Evolutionary conservation across 768 basidiomycete species (phyloP).

Genomic region (Sporobolomyces phaffii): DNA sequence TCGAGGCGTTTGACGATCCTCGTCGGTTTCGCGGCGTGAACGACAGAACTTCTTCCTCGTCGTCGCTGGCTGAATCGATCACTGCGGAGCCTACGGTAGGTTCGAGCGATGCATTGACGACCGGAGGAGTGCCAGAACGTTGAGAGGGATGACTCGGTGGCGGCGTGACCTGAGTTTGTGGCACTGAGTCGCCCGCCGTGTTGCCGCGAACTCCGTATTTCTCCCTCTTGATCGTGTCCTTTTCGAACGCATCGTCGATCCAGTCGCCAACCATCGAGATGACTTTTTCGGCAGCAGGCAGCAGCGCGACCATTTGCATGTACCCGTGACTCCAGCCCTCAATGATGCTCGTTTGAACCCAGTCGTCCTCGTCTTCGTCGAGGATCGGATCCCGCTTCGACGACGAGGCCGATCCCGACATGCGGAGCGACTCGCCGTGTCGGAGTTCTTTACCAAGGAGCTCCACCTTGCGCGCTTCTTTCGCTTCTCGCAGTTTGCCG

Average conservation of each 20-base stretch:
- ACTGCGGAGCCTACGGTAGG: background rate
- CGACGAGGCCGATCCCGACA: slow-evolving; percentile 17
- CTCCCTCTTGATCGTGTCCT: slow-evolving; percentile 32
- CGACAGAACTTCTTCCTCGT: slow-evolving; percentile 31
- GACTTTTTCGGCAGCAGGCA: slow-evolving; percentile 70
- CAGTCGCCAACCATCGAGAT: slow-evolving; percentile 81
- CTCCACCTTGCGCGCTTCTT: slow-evolving; percentile 70
- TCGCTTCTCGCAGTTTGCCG: slow-evolving; percentile 89
- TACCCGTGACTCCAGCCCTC: slow-evolving; percentile 97
- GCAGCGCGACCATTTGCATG: slow-evolving; percentile 84
- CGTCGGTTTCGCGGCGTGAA: slow-evolving; percentile 31
- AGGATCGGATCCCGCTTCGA: slow-evolving; percentile 46
- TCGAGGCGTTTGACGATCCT: slow-evolving; percentile 13
- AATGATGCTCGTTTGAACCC: slow-evolving; percentile 88
- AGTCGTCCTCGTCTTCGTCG: slow-evolving; percentile 77
- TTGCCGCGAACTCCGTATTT: background rate
- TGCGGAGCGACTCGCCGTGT: slow-evolving; percentile 37
- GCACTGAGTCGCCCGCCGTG: background rate
- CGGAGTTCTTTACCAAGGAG: slow-evolving; percentile 54
- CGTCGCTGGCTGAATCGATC: slow-evolving; percentile 4
- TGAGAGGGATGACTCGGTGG: background rate
- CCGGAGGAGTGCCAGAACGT: too few species aligned
- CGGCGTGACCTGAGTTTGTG: background rate
- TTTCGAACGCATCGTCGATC: slow-evolving; percentile 72
- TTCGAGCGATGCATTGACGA: too few species aligned